A percentile compares a stretch with the other conserved stretches of the same genome.
These are phyloP conservation scores for Penicillium rolfsii DNA, from an alignment of 2,329 filamentous ascomycete species.

Conservation along the genomic window DNA sequence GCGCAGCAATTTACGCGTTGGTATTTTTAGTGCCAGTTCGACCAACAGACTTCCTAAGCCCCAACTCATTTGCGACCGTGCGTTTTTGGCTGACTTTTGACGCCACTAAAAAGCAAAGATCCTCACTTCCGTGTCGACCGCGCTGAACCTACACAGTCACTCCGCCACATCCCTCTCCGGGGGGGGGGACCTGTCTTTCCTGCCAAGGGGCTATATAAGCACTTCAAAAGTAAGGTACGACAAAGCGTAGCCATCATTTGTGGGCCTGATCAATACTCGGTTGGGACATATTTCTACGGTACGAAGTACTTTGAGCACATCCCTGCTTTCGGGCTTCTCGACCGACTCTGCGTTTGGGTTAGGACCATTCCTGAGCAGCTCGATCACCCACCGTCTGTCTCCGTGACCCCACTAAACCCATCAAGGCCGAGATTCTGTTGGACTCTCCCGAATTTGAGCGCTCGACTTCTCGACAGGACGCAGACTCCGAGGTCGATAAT, in stretches of 20 bases:
- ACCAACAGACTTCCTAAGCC: not conserved
- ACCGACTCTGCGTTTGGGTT: not conserved
- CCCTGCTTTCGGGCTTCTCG: not conserved
- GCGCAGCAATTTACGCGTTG: not conserved
- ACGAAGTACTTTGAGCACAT: not conserved
- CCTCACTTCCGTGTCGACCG: not conserved
- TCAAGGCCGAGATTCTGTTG: not conserved
- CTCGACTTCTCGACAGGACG: not conserved
- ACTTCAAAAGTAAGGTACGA: not conserved
- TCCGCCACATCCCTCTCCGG: not conserved
- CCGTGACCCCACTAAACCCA: not conserved
- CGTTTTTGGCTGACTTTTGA: not conserved
- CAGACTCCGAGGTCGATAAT: not conserved
- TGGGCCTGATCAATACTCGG: not conserved
- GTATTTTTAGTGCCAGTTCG: not conserved
- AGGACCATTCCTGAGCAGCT: not conserved
- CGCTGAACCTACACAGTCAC: not conserved
- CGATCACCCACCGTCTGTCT: not conserved
- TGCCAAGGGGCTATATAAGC: slow-evolving; percentile 3
- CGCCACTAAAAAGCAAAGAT: not conserved
- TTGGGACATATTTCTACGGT: not conserved
- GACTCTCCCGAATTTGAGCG: not conserved
- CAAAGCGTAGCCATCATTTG: not conserved
- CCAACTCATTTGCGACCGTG: not conserved
- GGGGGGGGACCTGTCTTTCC: not conserved